Base-by-base conservation (phyloP, 441 rosid genomes). In the Breynia disticha region DNA sequence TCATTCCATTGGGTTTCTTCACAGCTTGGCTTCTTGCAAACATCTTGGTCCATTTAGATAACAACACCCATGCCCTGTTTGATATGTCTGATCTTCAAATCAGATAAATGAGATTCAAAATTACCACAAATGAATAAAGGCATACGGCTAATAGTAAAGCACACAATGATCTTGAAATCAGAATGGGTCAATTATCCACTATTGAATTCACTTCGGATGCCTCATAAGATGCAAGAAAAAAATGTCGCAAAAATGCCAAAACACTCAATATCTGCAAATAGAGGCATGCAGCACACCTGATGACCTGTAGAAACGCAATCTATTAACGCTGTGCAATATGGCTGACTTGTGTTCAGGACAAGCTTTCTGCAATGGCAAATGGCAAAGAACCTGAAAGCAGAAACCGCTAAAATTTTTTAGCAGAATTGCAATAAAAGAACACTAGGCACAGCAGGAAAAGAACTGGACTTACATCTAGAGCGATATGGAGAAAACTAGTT, bases 61-160 rank as follows among this genome's bases (percentile, higher is more conserved):
- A 63, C 78, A 94, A 78, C 64, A 77, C 61, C 72, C 83, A 85
- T 60, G 99, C 97, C 96, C 91, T 90, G 96, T 85, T 85, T 76
- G 99, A 87, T 82, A 94, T 84, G 79, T 87, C 99, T 94, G 94
- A 94, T 83, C 97, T 90, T 85, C 90, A 82, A 87, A 85, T 85
- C 90, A 94, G 91, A 83, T 81, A 73, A 72, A 78, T 83, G 82
- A 86, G 91, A 81, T 71, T 67, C 74, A 76, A 76, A 73, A 73
- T 68, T 47, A 70, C 63, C 65, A 56, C 56, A 63, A 44, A 43
- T 52, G 51, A 16, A 62, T 20, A 62, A 53, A 42, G 21, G 22
- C 42, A 42, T 22, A 55, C 55, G 38, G 28, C 51, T 39, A 52
- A 65, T 9, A 41, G 13, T 3, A 52, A 37, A 32, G 52, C 46